Percentiles rank a stretch among this genome's conserved stretches.
Evolutionary conservation across 2,329 filamentous ascomycete species (phyloP).

Genomic region (Fonsecaea erecta): DNA sequence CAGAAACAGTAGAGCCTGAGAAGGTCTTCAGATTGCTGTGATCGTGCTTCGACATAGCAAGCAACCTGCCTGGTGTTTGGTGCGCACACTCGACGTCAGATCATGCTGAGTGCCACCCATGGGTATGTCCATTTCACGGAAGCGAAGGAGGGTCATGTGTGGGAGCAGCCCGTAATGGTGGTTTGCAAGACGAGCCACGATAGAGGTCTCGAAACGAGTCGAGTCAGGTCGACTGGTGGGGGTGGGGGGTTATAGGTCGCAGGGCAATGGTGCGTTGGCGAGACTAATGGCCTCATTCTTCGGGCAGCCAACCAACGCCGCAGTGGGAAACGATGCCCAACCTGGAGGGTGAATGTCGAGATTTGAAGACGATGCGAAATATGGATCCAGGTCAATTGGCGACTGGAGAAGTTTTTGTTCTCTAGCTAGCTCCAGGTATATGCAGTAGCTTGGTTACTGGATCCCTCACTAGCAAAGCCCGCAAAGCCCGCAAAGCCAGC

Average conservation of each 20-base stretch:
- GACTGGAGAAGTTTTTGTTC: no score
- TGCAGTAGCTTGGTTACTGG: no score
- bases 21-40: neutral
- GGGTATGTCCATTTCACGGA: neutral
- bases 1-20: neutral
- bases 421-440: no score
- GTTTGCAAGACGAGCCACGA: neutral
- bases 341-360: neutral
- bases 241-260: neutral
- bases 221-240: neutral
- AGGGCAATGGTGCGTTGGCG: neutral
- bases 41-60: neutral
- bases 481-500: neutral
- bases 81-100: no score
- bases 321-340: neutral
- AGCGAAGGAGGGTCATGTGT: neutral
- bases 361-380: neutral
- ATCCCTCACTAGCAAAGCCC: no score
- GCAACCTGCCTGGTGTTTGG: neutral
- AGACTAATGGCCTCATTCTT: constrained; percentile 2
- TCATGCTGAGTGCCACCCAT: neutral
- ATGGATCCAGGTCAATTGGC: no score
- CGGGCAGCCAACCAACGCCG: neutral
- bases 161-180: neutral
- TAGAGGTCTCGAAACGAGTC: neutral